These are phyloP conservation scores for Suillus fuscotomentosus DNA, from an alignment of 768 basidiomycete genomes.

Conservation along the genomic window DNA sequence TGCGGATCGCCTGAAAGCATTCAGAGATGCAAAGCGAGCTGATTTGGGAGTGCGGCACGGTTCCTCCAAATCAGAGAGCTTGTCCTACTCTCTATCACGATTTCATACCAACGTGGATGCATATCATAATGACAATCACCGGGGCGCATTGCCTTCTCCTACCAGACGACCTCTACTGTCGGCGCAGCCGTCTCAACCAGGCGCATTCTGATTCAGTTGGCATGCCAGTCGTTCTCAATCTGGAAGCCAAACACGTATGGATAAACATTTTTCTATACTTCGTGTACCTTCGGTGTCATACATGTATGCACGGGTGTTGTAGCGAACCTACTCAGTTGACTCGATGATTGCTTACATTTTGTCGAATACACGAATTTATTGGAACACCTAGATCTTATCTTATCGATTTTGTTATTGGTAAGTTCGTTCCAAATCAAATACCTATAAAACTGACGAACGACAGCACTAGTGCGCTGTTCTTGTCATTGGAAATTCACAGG, in stretches of 20 bases:
- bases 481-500: slow-evolving; percentile 1
- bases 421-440: not conserved
- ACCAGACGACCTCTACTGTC: not conserved
- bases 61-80: slow-evolving; percentile 1
- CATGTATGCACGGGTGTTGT: not conserved
- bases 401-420: not conserved
- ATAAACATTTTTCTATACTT: not conserved
- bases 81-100: not conserved
- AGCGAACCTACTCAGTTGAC: not conserved
- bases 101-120: not conserved
- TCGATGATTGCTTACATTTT: not conserved
- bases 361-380: not conserved
- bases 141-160: not conserved
- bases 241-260: not conserved
- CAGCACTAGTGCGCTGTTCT: not conserved
- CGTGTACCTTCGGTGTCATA: not conserved
- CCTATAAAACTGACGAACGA: not conserved
- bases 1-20: slow-evolving; percentile 46
- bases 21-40: slow-evolving; percentile 49
- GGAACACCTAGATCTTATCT: not conserved
- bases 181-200: slow-evolving; percentile 1
- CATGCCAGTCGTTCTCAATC: not conserved
- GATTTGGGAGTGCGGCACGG: slow-evolving; percentile 15
- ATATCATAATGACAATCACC: not conserved
- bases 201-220: slow-evolving; percentile 5